Percentiles rank a stretch among this genome's conserved stretches.
phyloP scores from a whole-genome alignment of 1,284 basidiomycete genomes.

The Ceratobasidium sp. region DNA sequence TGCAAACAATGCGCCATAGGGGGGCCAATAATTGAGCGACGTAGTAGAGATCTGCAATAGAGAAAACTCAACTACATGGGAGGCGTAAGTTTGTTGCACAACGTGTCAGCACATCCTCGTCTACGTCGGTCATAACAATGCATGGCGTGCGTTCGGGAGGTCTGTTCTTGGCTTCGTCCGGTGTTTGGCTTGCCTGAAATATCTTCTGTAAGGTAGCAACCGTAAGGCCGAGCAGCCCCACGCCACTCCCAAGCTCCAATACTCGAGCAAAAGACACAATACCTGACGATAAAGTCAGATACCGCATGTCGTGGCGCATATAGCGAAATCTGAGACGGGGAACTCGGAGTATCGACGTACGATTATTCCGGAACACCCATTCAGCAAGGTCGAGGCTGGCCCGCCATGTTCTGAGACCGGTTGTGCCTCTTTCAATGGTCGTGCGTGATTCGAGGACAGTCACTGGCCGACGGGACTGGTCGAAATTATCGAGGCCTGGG shows the following conservation, averaged over 20 bases:
- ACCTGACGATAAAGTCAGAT: constrained; percentile 51
- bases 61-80: constrained; percentile 61
- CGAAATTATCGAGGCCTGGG: constrained; percentile 7
- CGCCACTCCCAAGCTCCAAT: constrained; percentile 75
- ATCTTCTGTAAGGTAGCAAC: constrained; percentile 61
- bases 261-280: constrained; percentile 58
- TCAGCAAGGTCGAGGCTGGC: constrained; percentile 72
- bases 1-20: background rate
- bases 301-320: background rate
- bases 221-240: constrained; percentile 73
- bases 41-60: background rate
- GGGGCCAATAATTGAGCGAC: background rate
- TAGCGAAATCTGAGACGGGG: background rate
- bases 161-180: background rate
- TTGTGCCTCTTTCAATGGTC: constrained; percentile 74
- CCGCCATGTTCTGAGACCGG: constrained; percentile 77
- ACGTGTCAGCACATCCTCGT: constrained; percentile 66
- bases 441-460: constrained; percentile 75
- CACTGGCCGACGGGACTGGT: constrained; percentile 51
- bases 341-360: constrained; percentile 49
- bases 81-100: constrained; percentile 66
- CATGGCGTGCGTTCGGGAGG: constrained; percentile 43
- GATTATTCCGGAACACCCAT: constrained; percentile 63
- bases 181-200: background rate
- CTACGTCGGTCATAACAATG: constrained; percentile 70